A percentile compares a stretch with the other conserved stretches of the same genome.
Conservation (phyloP, 1,284 basidiomycete genomes). For the Exobasidium rhododendri region DNA sequence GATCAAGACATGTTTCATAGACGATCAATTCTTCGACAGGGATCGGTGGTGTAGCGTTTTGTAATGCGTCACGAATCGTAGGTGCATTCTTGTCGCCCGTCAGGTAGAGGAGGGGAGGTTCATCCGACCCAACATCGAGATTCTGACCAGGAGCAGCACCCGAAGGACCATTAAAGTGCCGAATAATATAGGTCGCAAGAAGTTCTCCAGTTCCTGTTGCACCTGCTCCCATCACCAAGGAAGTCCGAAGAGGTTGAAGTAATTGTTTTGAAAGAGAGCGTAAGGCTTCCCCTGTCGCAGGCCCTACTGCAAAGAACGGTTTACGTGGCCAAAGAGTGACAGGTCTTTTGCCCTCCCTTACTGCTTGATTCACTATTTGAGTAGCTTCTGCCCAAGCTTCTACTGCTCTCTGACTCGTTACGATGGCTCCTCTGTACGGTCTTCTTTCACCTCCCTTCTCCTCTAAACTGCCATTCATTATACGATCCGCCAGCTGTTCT, state of each 20-base stretch:
- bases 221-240: constrained; percentile 38
- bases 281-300: constrained; percentile 38
- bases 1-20: constrained; percentile 41
- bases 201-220: constrained; percentile 43
- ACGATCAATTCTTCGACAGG: constrained; percentile 38
- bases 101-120: constrained; percentile 37
- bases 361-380: background rate
- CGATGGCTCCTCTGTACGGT: constrained; percentile 40
- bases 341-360: constrained; percentile 21
- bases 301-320: constrained; percentile 52
- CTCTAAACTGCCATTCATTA: constrained; percentile 22
- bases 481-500: constrained; percentile 26
- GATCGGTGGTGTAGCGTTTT: constrained; percentile 24
- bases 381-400: constrained; percentile 44
- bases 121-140: constrained; percentile 1
- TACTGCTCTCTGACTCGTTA: constrained; percentile 48
- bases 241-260: constrained; percentile 32
- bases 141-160: constrained; percentile 3
- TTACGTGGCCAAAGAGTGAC: constrained; percentile 36
- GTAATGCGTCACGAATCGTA: constrained; percentile 34
- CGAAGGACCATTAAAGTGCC: constrained; percentile 12
- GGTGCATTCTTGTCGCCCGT: constrained; percentile 46
- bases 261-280: constrained; percentile 21
- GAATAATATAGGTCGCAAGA: constrained; percentile 35
- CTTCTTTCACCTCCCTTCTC: background rate